Percentiles rank a stretch among this genome's conserved stretches.
Evolutionary conservation across 331 rosid genomes (phyloP).

Genomic region (Rosa hybrid): DNA sequence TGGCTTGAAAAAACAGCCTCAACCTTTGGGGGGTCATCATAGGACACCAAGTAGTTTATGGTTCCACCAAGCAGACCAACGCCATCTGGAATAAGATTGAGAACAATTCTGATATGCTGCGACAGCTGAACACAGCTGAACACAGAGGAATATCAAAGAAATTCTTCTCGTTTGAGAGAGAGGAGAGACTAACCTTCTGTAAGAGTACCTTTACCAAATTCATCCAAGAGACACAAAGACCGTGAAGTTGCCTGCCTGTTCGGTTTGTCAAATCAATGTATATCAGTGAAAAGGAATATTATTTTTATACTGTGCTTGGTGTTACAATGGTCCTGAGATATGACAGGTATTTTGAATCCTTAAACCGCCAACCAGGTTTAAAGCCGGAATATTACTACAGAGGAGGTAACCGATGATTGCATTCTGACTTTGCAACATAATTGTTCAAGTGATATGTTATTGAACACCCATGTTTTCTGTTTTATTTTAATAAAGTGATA

Average conservation of each 20-base stretch:
- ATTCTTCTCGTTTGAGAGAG: neutral
- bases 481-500: neutral
- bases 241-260: conserved; percentile 84
- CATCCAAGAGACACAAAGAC: conserved; percentile 83
- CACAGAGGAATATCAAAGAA: conserved; percentile 12
- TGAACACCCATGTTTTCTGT: neutral
- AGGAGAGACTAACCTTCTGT: conserved; percentile 76
- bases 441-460: neutral
- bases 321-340: neutral
- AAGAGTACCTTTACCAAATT: conserved; percentile 97
- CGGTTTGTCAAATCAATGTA: conserved; percentile 1
- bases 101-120: conserved; percentile 16
- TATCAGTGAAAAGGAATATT: neutral
- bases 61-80: conserved; percentile 92
- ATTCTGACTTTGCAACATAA: neutral
- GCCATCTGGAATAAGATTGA: conserved; percentile 65
- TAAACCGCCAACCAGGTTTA: neutral
- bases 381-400: conserved; percentile 1
- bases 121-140: conserved; percentile 25
- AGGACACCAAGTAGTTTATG: conserved; percentile 65
- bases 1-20: conserved; percentile 27
- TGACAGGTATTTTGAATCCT: neutral
- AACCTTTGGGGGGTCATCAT: conserved; percentile 83
- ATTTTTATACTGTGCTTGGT: neutral
- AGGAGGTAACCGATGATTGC: neutral